Conservation (phyloP, 1,284 basidiomycete species). For the Trametes polyzona region DNA sequence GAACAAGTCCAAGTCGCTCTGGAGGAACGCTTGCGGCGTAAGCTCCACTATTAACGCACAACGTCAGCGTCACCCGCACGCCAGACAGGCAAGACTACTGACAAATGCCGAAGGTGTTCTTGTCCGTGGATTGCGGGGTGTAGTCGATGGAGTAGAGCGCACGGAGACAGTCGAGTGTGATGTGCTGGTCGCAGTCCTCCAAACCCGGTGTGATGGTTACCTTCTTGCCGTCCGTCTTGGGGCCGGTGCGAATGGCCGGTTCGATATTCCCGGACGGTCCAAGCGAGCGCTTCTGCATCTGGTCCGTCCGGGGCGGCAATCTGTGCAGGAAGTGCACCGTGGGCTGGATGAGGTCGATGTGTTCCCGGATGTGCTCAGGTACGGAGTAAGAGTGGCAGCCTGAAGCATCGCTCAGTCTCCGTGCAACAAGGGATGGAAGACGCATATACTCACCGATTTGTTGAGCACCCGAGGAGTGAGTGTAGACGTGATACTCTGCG, state of each 20-base stretch:
- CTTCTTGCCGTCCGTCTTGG: constrained; percentile 40
- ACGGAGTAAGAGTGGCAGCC: constrained; percentile 47
- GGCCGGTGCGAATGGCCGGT: constrained; percentile 32
- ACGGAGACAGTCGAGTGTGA: constrained; percentile 60
- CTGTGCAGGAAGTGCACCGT: constrained; percentile 45
- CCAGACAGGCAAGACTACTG: neutral
- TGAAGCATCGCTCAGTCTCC: neutral
- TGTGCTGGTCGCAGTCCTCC: constrained; percentile 44
- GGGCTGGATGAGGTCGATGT: constrained; percentile 50
- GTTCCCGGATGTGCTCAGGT: constrained; percentile 40
- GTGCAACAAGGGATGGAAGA: neutral
- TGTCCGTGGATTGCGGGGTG: constrained; percentile 45
- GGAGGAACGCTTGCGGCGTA: constrained; percentile 50
- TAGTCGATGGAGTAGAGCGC: constrained; percentile 56
- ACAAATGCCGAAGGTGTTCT: constrained; percentile 58
- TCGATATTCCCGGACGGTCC: constrained; percentile 37
- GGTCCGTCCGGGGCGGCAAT: constrained; percentile 12
- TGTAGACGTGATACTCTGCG: constrained; percentile 44
- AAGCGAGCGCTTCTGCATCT: constrained; percentile 21
- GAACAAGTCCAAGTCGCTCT: constrained; percentile 50
- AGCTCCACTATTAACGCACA: constrained; percentile 45
- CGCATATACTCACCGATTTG: constrained; percentile 40
- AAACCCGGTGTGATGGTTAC: constrained; percentile 32
- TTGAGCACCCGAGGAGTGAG: constrained; percentile 42
- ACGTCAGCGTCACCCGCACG: neutral